Percentiles rank a stretch among this genome's conserved stretches.
phyloP scores from a whole-genome alignment of 179 eudicot species.

The Sideroxylon spinosum region DNA sequence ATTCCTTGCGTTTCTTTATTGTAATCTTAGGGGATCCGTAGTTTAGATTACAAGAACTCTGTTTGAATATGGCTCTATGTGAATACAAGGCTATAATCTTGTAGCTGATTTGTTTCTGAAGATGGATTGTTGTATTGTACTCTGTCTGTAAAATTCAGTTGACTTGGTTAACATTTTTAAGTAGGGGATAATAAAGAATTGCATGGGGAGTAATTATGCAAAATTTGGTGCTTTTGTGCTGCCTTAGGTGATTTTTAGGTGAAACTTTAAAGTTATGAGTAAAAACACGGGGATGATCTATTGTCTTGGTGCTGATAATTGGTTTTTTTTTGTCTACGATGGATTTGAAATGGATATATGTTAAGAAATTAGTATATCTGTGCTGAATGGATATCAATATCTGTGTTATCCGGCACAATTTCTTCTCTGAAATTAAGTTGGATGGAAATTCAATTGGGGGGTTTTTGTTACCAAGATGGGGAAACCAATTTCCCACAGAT shows the following conservation, averaged over 20 bases:
- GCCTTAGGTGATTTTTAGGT: no score
- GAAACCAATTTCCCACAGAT: not conserved
- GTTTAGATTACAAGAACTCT: not conserved
- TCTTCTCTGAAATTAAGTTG: not conserved
- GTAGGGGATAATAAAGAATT: not conserved
- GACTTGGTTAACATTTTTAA: not conserved
- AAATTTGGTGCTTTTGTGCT: not conserved
- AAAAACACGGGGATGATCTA: not conserved
- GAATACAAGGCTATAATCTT: no score
- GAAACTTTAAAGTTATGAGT: not conserved
- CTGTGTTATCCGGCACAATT: not conserved
- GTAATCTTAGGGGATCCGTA: not conserved
- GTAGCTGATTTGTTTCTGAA: not conserved
- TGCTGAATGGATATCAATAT: not conserved
- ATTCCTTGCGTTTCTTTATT: not conserved
- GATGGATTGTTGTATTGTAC: not conserved
- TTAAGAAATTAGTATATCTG: not conserved
- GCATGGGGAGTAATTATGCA: no score
- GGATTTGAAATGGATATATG: not conserved
- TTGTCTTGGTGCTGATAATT: not conserved
- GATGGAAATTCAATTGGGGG: not conserved
- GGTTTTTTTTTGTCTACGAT: not conserved
- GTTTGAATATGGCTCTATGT: not conserved
- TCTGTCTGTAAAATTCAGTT: not conserved
- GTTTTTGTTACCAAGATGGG: not conserved